phyloP scores from a whole-genome alignment of 2,329 filamentous ascomycete species.

The Pseudocercospora eumusae region DNA sequence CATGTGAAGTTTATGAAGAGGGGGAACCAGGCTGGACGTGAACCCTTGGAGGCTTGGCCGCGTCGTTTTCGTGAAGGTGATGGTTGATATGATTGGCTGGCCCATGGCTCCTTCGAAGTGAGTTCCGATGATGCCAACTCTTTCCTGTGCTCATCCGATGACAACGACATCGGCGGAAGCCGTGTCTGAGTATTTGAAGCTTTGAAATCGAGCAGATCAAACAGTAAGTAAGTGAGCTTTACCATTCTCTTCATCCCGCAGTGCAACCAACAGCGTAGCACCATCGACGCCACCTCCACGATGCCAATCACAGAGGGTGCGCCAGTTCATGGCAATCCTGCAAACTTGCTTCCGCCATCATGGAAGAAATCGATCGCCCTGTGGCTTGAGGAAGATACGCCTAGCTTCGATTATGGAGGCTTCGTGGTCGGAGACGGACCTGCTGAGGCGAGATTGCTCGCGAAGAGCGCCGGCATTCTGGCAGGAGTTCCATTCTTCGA shows the following conservation, averaged over 20 bases:
- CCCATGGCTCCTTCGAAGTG: neutral
- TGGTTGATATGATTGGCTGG: neutral
- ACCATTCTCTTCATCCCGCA: neutral
- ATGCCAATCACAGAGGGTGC: conserved; percentile 54
- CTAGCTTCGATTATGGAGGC: conserved; percentile 93
- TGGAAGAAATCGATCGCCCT: conserved; percentile 78
- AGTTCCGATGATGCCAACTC: conserved; percentile 2
- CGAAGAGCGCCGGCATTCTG: conserved; percentile 71
- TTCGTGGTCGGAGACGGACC: conserved; percentile 81
- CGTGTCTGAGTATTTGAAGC: neutral
- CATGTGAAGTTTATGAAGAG: neutral
- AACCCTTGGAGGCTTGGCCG: neutral
- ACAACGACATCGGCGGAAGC: conserved; percentile 10
- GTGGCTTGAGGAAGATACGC: conserved; percentile 96
- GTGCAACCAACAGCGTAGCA: conserved; percentile 4
- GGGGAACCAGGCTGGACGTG: neutral
- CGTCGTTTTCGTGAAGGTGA: neutral
- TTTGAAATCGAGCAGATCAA: neutral
- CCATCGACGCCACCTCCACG: conserved; percentile 7
- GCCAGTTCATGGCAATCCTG: conserved; percentile 59
- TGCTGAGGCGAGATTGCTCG: conserved; percentile 55
- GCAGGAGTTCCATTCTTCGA: conserved; percentile 94
- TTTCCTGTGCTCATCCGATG: conserved; percentile 7
- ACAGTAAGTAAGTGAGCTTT: neutral
- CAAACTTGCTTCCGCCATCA: conserved; percentile 77